Base-by-base conservation (phyloP, 768 basidiomycete genomes). In the Tricholomella constricta region DNA sequence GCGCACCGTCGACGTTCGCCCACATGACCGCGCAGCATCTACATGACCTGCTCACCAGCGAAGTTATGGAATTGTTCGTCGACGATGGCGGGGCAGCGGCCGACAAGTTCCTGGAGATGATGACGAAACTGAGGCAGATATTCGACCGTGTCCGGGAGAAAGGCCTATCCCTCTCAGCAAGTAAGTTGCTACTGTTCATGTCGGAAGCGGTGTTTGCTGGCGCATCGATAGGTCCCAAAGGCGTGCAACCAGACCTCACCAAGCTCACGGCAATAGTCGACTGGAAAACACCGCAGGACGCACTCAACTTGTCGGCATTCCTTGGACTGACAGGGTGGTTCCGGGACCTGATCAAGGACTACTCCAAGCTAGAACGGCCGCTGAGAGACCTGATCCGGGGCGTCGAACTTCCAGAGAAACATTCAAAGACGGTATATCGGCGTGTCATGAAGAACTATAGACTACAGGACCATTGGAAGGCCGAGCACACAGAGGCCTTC, bases 191-290 rank as follows among this genome's bases (percentile, higher is more conserved):
- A 29, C 56, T 77, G 1, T 77, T 77, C 59, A 62, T 74, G 60
- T 65, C 67, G 0, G 66, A 72, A 27, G 65, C 65, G 0, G 62
- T 70, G 0, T 77, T 77, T 47, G 71, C 71, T 4, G 75, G 74
- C 0, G 69, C 66, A 0, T 38, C 34, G 0, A 62, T 77, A 1
- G 66, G 72, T 3, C 63, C 65, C 0, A 31, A 58, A 0, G 76
- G 77, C 0, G 65, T 78, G 2, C 50, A 52, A n/a, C 68, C 72
- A 3, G 72, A 78, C 51, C 56, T 62, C 2, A 36, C 63, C 2
- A 78, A 78, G 54, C 57, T 78, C 4, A 68, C 66, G 1, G 69
- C 73, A 1, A 67, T 78, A 3, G 68, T 76, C 1, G 50, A 72
- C 42, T 74, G 71, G 69, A 37, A 47, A 20, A 44, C 27, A 43